Percentiles rank a stretch among this genome's conserved stretches.
phyloP scores from a whole-genome alignment of 169 alveolate species.

The Pseudocohnilembus persalinus region DNA sequence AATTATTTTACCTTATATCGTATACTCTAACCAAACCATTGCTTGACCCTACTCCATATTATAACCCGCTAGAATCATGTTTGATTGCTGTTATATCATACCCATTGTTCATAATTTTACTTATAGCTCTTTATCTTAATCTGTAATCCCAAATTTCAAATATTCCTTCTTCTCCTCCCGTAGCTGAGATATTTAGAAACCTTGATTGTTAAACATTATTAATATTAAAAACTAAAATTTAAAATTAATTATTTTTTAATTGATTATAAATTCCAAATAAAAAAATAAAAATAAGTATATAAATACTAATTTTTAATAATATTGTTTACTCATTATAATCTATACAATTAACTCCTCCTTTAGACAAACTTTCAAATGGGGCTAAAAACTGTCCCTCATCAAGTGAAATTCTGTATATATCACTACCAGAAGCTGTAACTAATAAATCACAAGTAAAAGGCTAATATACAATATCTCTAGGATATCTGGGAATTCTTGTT shows the following conservation, averaged over 20 bases:
- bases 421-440: constrained; percentile 86
- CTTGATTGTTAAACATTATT: constrained; percentile 25
- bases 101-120: constrained; percentile 50
- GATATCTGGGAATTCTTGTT: constrained; percentile 90
- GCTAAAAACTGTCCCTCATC: constrained; percentile 88
- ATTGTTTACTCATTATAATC: constrained; percentile 30
- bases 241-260: no score
- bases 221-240: no score
- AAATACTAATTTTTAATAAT: no score
- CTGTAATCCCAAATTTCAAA: constrained; percentile 75
- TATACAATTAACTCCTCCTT: constrained; percentile 51
- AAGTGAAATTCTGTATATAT: constrained; percentile 83
- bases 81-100: constrained; percentile 66
- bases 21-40: constrained; percentile 22
- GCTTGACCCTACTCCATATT: constrained; percentile 14
- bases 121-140: constrained; percentile 49
- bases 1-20: constrained; percentile 13
- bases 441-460: constrained; percentile 82
- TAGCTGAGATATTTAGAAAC: constrained; percentile 59
- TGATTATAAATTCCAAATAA: no score
- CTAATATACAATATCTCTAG: constrained; percentile 86
- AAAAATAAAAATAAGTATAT: no score
- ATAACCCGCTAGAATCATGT: constrained; percentile 42
- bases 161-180: constrained; percentile 80
- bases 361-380: constrained; percentile 74